Evolutionary conservation across 257 asterid genomes (phyloP).

Genomic region (Paulownia fortunei): DNA sequence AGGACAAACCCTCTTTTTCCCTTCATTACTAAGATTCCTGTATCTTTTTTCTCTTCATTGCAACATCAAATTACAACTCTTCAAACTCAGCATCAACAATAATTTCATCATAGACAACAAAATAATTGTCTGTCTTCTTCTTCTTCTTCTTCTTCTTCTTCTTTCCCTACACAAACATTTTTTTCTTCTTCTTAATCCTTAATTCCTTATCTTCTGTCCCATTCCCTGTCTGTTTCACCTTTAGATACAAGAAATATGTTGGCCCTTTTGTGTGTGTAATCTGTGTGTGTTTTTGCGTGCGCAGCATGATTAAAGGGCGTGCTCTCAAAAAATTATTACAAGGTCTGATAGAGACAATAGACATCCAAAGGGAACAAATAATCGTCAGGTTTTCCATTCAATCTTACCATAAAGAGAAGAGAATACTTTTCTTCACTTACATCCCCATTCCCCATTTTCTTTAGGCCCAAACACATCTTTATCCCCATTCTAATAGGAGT

Average conservation of each 20-base stretch:
- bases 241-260: conserved; percentile 24
- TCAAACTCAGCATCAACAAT: no score
- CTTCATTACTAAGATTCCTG: neutral
- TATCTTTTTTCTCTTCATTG: neutral
- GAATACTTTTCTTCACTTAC: neutral
- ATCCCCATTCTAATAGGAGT: conserved; percentile 9
- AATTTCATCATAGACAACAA: no score
- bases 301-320: conserved; percentile 27
- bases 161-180: neutral
- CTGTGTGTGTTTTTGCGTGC: conserved; percentile 26
- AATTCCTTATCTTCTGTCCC: neutral
- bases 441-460: neutral
- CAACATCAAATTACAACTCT: no score
- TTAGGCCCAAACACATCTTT: conserved; percentile 2
- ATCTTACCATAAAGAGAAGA: conserved; percentile 12
- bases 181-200: neutral
- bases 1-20: neutral
- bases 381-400: neutral
- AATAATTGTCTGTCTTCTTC: no score
- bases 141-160: neutral
- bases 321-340: conserved; percentile 25
- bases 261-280: neutral
- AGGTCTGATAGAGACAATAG: conserved; percentile 17
- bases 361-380: neutral
- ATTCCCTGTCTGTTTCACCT: neutral